Percentiles rank a stretch among this genome's conserved stretches.
Evolutionary conservation across 179 eudicot genomes (phyloP).

Genomic region (Beta lomatogona): DNA sequence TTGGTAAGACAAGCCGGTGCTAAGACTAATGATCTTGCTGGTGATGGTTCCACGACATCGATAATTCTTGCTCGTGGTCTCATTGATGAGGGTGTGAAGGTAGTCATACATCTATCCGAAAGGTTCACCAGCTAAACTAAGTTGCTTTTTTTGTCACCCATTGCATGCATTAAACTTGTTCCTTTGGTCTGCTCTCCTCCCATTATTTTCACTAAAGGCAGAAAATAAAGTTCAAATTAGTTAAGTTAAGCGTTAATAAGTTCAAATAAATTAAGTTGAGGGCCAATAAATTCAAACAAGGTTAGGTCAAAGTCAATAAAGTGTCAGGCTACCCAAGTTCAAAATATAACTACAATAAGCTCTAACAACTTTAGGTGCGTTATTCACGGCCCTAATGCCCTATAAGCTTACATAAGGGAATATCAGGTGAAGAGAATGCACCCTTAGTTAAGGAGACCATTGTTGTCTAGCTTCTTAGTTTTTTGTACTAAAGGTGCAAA

Average conservation of each 20-base stretch:
- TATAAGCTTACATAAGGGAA: too few species aligned
- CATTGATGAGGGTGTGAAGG: slow-evolving; percentile 97
- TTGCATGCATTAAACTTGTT: slow-evolving; percentile 32
- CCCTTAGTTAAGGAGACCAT: not conserved
- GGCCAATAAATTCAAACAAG: too few species aligned
- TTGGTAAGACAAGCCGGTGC: slow-evolving; percentile 96
- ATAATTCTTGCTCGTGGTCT: slow-evolving; percentile 84
- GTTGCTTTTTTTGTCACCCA: not conserved
- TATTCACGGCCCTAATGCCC: too few species aligned
- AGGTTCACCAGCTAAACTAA: not conserved
- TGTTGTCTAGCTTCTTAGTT: slow-evolving; percentile 33
- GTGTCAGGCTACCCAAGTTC: too few species aligned
- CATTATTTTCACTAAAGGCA: too few species aligned
- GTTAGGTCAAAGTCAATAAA: too few species aligned
- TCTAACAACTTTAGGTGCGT: too few species aligned
- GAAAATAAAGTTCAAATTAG: too few species aligned
- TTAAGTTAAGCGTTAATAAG: too few species aligned
- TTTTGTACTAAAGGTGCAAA: slow-evolving; percentile 35
- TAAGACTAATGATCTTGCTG: slow-evolving; percentile 88
- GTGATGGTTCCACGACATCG: slow-evolving; percentile 93
- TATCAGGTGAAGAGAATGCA: too few species aligned
- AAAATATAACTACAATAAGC: too few species aligned
- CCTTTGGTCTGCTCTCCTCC: not conserved
- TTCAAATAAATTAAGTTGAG: too few species aligned
- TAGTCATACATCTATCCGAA: slow-evolving; percentile 23